Percentiles rank a stretch among this genome's conserved stretches.
Evolutionary conservation across 2,329 filamentous ascomycete genomes (phyloP).

Genomic region (Pseudogymnoascus sp.): DNA sequence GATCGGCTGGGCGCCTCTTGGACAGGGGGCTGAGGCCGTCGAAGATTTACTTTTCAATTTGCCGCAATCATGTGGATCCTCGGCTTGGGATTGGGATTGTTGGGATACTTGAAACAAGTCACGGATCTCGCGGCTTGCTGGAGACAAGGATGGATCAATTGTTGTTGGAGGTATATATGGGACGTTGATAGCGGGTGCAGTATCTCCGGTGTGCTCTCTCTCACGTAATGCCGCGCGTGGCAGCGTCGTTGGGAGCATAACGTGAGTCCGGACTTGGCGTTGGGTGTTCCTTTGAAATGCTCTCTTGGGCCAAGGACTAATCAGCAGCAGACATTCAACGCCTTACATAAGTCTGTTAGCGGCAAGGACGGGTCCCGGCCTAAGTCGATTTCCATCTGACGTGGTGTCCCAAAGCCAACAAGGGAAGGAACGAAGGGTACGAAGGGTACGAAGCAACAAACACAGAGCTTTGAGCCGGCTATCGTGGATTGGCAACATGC

Average conservation of each 20-base stretch:
- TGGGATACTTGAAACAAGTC: not conserved
- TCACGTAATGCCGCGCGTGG: not conserved
- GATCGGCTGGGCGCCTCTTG: constrained; percentile 3
- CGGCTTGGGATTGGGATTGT: not conserved
- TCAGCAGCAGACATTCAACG: not conserved
- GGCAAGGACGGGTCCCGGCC: not conserved
- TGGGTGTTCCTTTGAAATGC: not conserved
- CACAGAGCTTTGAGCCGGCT: not conserved
- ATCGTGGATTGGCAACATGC: not conserved
- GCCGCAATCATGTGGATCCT: not conserved
- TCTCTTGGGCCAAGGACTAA: not conserved
- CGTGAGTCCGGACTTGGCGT: not conserved
- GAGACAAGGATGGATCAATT: not conserved
- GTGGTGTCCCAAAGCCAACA: not conserved
- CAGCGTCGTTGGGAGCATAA: not conserved
- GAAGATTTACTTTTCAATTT: constrained; percentile 3
- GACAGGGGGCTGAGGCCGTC: not conserved
- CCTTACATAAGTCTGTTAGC: not conserved
- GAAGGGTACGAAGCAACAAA: not conserved
- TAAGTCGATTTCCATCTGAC: not conserved
- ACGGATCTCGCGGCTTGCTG: not conserved
- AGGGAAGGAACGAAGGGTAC: not conserved
- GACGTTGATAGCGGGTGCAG: not conserved
- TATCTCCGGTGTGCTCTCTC: not conserved
- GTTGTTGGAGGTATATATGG: not conserved